Evolutionary conservation across 176 grass and related monocot genomes (phyloP).

Genomic region (Saccharum officinarum): DNA sequence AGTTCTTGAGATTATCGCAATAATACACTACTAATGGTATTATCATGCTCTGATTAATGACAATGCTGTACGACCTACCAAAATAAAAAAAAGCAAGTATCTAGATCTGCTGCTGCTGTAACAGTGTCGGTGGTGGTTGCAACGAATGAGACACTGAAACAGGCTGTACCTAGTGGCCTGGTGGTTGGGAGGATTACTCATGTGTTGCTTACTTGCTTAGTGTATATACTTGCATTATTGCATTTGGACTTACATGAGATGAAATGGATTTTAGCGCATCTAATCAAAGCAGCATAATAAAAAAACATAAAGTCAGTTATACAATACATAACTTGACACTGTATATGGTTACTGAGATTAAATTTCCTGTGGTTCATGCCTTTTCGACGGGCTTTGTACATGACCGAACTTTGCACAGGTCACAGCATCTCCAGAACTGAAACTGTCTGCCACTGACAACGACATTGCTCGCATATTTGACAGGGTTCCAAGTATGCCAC

Average conservation of each 20-base stretch:
- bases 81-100: neutral
- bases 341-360: neutral
- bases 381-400: neutral
- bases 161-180: constrained; percentile 37
- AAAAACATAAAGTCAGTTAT: neutral
- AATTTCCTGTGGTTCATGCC: neutral
- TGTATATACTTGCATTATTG: constrained; percentile 26
- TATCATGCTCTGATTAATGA: constrained; percentile 11
- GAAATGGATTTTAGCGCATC: constrained; percentile 21
- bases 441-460: neutral
- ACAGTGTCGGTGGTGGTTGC: constrained; percentile 32
- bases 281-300: neutral
- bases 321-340: neutral
- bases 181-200: constrained; percentile 30
- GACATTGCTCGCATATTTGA: neutral
- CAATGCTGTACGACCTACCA: constrained; percentile 28
- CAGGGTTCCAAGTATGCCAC: constrained; percentile 76
- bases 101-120: constrained; percentile 7
- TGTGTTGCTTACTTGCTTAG: constrained; percentile 10
- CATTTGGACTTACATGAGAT: constrained; percentile 20
- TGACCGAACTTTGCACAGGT: neutral
- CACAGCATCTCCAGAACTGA: neutral
- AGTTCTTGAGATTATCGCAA: constrained; percentile 24
- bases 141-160: constrained; percentile 29
- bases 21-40: neutral